Evolutionary conservation across 306 rosid species (phyloP), one percentile per base, ranked within the genome.

Genomic region (Vicia villosa): DNA sequence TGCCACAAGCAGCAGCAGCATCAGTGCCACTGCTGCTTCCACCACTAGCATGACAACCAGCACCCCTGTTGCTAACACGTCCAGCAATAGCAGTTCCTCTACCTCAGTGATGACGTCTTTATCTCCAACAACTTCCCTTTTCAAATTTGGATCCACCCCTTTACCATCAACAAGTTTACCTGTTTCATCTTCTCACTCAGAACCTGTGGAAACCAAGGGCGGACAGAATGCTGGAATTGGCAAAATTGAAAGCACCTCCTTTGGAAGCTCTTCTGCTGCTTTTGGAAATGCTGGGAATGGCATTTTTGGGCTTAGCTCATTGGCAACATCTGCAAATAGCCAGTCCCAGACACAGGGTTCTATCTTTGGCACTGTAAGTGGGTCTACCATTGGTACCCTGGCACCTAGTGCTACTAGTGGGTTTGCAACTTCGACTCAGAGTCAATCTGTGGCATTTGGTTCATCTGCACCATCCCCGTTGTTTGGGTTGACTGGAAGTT

Each of bases 231-330:
- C 79, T 12, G 73, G 77, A 28, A 58, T 63, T 38, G 68, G 85
- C 79, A 79, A 56, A 63, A 22, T 50, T 47, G 70, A 79, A 45
- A 85, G 68, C 75, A 17, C 83, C 22, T 43, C 81, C 10, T 34
- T 34, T 34, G 70, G 80, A 45, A 85, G 70, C 74, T 28, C 83
- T 43, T 43, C 81, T 70, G 77, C 73, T 63, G 65, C 75, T 13
- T 54, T 43, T 52, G 80, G 84, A 56, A 81, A 75, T 51, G 17
- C 86, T 22, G 86, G 80, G 58, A 84, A 73, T 81, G 69, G 85
- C 43, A 72, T 59, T 73, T 83, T 82, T 76, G 89, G 90, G 61
- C 72, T 86, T 52, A 73, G 81, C 78, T 86, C 92, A 56, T 43
- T 80, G 5, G 65, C 86, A 36, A 37, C 92, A 21, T 63, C 85